phyloP scores from a whole-genome alignment of 495 filamentous ascomycete species.

The Evernia prunastri region DNA sequence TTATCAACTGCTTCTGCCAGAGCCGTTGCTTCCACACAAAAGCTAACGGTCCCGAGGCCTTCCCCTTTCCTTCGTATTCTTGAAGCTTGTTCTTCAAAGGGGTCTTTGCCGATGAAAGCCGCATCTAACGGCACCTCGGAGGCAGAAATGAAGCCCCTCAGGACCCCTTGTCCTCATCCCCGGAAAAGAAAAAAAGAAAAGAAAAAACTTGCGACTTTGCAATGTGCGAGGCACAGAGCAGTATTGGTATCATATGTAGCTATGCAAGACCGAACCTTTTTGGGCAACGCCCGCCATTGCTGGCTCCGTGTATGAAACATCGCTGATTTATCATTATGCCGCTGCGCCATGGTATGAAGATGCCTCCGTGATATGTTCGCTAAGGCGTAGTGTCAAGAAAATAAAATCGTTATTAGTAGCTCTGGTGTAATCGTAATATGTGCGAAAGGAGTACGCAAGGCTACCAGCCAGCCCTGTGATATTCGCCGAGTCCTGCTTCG shows the following conservation, averaged over 20 bases:
- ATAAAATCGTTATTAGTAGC: slow-evolving; percentile 6
- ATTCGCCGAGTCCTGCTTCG: slow-evolving; percentile 59
- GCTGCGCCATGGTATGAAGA: slow-evolving; percentile 4
- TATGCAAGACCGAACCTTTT: not conserved
- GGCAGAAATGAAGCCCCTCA: not conserved
- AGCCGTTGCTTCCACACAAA: not conserved
- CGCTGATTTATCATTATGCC: slow-evolving; percentile 1
- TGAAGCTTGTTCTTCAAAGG: slow-evolving; percentile 1
- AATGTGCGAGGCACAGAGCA: slow-evolving; percentile 22
- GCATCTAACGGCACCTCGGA: not conserved
- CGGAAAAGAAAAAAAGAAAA: not conserved
- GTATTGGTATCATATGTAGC: slow-evolving; percentile 24
- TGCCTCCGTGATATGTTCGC: not conserved
- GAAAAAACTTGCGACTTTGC: slow-evolving; percentile 15
- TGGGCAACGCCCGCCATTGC: not conserved
- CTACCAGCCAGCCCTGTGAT: slow-evolving; percentile 67
- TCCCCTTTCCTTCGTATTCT: slow-evolving; percentile 1
- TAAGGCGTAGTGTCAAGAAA: slow-evolving; percentile 11
- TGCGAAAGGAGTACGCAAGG: not conserved
- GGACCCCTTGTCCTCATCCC: not conserved
- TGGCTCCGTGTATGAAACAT: slow-evolving; percentile 4
- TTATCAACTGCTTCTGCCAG: slow-evolving; percentile 1
- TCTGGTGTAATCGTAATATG: slow-evolving; percentile 6
- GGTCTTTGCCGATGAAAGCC: not conserved
- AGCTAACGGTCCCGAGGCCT: not conserved